A percentile compares a stretch with the other conserved stretches of the same genome.
These are phyloP conservation scores for Dimargaris cristalligena DNA, from an alignment of 192 early-diverging fungal species.

Conservation along the genomic window DNA sequence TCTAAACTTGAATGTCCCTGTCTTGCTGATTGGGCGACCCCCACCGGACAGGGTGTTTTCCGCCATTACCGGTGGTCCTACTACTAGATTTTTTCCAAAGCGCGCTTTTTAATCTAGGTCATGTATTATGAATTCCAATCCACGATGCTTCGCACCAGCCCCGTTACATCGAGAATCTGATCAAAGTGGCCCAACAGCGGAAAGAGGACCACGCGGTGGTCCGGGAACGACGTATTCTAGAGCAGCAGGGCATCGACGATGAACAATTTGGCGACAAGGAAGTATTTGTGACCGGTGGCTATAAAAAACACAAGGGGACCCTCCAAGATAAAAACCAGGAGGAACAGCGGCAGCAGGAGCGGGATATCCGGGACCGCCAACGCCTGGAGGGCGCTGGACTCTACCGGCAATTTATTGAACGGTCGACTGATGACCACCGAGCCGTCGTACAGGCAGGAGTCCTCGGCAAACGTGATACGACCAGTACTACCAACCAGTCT, in stretches of 20 bases:
- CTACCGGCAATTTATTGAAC: constrained; percentile 40
- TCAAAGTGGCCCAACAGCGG: not conserved
- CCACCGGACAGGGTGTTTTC: not conserved
- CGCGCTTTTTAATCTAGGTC: not conserved
- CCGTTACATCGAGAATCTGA: not conserved
- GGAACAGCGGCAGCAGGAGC: constrained; percentile 38
- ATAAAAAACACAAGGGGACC: not conserved
- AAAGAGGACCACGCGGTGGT: not conserved
- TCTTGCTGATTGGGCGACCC: not conserved
- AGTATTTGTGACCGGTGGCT: not conserved
- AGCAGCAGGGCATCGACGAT: too few species aligned
- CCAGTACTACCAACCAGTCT: not conserved
- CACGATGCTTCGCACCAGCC: not conserved
- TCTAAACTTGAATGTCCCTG: not conserved
- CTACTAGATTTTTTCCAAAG: too few species aligned
- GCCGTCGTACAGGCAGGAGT: constrained; percentile 14
- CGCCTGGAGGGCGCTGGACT: constrained; percentile 31
- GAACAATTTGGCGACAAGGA: too few species aligned
- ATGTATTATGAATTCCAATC: not conserved
- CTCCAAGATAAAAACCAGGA: constrained; percentile 41
- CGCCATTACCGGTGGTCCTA: not conserved
- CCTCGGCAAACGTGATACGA: constrained; percentile 6
- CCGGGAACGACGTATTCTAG: too few species aligned
- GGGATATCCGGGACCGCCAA: constrained; percentile 13
- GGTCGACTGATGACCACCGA: constrained; percentile 22